A percentile compares a stretch with the other conserved stretches of the same genome.
phyloP scores from a whole-genome alignment of 2,329 filamentous ascomycete species.

The Colletotrichum falcatum region DNA sequence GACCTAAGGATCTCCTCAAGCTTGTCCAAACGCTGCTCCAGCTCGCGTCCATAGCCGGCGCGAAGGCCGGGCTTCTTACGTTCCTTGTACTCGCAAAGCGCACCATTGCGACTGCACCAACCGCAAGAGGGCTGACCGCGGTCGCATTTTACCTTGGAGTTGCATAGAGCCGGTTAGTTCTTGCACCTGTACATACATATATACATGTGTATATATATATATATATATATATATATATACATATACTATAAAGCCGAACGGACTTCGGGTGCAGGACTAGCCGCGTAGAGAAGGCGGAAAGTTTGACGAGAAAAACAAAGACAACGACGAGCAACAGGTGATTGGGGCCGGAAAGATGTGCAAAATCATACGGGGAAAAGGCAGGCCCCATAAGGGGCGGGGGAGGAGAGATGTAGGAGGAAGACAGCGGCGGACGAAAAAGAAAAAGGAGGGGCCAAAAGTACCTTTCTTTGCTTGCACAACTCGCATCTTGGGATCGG shows the following conservation, averaged over 20 bases:
- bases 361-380: not conserved
- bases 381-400: not conserved
- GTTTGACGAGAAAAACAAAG: not conserved
- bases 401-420: not conserved
- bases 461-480: constrained; percentile 84
- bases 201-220: too few species aligned
- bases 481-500: constrained; percentile 72
- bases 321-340: not conserved
- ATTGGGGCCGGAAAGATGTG: not conserved
- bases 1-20: constrained; percentile 74
- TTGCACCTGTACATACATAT: too few species aligned
- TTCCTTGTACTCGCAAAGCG: constrained; percentile 75
- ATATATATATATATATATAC: too few species aligned
- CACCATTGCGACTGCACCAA: constrained; percentile 74
- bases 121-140: constrained; percentile 79
- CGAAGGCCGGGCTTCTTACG: constrained; percentile 75
- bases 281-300: constrained; percentile 3
- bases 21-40: constrained; percentile 78
- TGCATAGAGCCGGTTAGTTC: constrained; percentile 25
- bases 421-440: not conserved
- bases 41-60: constrained; percentile 77
- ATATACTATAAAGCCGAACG: not conserved
- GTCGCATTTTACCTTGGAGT: constrained; percentile 76
- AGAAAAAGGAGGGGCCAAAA: constrained; percentile 38
- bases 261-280: not conserved